Base-by-base conservation (phyloP, 2,329 filamentous ascomycete genomes). In the Penicillium oxalicum region DNA sequence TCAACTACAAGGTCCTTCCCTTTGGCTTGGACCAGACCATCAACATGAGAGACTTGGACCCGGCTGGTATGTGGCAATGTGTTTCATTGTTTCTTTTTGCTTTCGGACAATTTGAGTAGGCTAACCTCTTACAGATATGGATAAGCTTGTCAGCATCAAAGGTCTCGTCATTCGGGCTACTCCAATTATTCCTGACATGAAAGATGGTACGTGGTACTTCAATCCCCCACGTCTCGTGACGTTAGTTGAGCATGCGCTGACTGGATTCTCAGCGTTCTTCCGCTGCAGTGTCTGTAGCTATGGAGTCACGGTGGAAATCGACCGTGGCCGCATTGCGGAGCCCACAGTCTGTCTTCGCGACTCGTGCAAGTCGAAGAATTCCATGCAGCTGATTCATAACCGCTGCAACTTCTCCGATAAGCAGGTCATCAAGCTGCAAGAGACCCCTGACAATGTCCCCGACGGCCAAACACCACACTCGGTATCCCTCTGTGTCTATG, bases 341-440 rank as follows among this genome's bases (percentile, higher is more conserved):
- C 93, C 93, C 2, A 96, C 89, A 0, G 80, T 85, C 59, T 98
- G 93, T 66, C 89, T 91, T 24, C 86, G 93, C 47, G 77, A 81
- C 25, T 81, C 87, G 47, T 98, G 93, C 73, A 78, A 81, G 43
- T 84, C 86, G 47, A 87, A 85, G 66, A 97, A 98, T 72, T 95
- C 91, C 1, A 97, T 98, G 91, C 88, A 96, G 65, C 94, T 98
- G 58, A 80, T 97, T 18, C 93, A 98, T 75, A 98, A 98, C 70
- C 85, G 93, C 52, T 97, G 90, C 59, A 81, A 82, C 7, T 98
- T 98, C 63, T 86, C 91, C 47, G 93, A 98, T 68, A 98, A 98
- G 75, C 93, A 98, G 68, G 89, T 98, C 51, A 95, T 98, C 73
- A 98, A 98, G 70, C 77, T 98, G 36, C 93, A 98, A 70, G 93